Percentiles rank a stretch among this genome's conserved stretches.
phyloP scores from a whole-genome alignment of 768 basidiomycete species.

The Leccinum longicurvipes region DNA sequence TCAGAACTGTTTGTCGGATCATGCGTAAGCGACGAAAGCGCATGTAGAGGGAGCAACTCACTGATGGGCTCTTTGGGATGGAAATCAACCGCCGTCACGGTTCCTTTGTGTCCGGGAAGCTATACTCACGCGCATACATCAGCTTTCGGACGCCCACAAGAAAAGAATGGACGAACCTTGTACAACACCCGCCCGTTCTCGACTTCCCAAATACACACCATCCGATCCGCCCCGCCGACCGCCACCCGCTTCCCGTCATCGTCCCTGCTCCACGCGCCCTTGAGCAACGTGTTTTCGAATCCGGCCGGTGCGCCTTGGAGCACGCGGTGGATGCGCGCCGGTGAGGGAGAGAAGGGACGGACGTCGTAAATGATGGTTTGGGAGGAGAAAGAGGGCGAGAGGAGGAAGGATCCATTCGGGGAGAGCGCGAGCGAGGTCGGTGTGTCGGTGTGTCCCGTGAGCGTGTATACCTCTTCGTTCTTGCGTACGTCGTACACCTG shows the following conservation, averaged over 20 bases:
- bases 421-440: conserved; percentile 92
- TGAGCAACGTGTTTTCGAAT: conserved; percentile 84
- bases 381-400: conserved; percentile 89
- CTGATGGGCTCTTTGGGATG: conserved; percentile 95
- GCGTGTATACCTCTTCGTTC: conserved; percentile 71
- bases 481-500: conserved; percentile 92
- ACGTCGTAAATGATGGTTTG: conserved; percentile 89
- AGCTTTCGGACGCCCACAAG: not conserved
- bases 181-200: conserved; percentile 73
- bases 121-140: conserved; percentile 24
- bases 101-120: conserved; percentile 96
- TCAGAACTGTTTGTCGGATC: conserved; percentile 57
- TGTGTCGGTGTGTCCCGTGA: conserved; percentile 87
- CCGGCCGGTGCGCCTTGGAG: conserved; percentile 88
- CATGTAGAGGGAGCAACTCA: conserved; percentile 37
- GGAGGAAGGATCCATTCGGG: conserved; percentile 81
- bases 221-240: conserved; percentile 87
- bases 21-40: conserved; percentile 3
- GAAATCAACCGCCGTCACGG: conserved; percentile 93
- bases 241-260: conserved; percentile 80
- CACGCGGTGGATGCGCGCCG: conserved; percentile 75
- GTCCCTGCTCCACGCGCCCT: conserved; percentile 84
- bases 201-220: conserved; percentile 85
- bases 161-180: conserved; percentile 52
- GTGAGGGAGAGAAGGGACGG: conserved; percentile 87